Base-by-base conservation (phyloP, 106 monocot species). In the Phalaenopsis equestris region DNA sequence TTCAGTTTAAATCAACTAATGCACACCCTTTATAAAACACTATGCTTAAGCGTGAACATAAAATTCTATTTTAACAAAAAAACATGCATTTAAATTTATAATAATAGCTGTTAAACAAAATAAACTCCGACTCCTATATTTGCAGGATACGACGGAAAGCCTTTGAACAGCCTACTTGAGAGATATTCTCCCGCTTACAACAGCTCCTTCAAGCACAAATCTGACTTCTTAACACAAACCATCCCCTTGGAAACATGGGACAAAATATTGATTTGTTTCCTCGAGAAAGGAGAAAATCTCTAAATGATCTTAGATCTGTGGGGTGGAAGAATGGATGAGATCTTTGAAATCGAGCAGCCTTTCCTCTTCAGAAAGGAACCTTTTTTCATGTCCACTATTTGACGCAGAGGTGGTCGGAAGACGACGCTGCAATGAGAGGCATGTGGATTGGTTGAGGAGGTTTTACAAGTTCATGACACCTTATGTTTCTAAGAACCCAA, bases 291-390 rank as follows among this genome's bases (percentile, higher is more conserved):
- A 12, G 57, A 79, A 4, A 56, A 52, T 1, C n/a, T 70, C 56
- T 15, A n/a, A 1, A n/a, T 84, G 72, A 79, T 84, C 16, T 17
- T 79, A 36, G 83, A 84, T 15, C 83, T 83, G 11, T 75, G 56
- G 3, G 86, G 86, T 7, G 86, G 86, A 5, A 77, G n/a, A 41
- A 70, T 83, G 72, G 41, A 68, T 55, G 80, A 79, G 48, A 81
- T 83, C 9, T 56, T 77, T 2, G 77, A 80, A 58, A 56, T 57
- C 0, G 77, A 18, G 8, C 65, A 5, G 79, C 85, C 3, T 88
- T 77, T 41, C 85, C 88, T 4, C 80, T 80, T 72, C 82, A 85
- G 77, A 61, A 80, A 41, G 85, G 85, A 39, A 65, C 76, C 42
- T 56, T 88, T 58, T 85, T 52, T 80, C 77, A 70, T 24, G 42